Conservation (phyloP, 306 rosid species). For the Cucumis hystrix region DNA sequence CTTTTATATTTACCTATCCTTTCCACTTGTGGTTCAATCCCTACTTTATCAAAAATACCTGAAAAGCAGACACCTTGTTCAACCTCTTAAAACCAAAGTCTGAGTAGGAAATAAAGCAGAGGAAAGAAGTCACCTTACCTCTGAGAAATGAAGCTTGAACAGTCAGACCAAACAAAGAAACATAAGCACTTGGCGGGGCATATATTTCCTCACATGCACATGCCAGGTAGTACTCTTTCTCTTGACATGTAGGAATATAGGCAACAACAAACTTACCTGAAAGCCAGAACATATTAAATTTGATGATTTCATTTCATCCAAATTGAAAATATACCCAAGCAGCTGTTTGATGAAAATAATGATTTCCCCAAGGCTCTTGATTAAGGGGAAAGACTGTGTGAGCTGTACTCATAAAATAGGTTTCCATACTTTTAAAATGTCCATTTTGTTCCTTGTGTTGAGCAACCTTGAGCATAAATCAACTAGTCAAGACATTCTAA, state of each 20-base stretch:
- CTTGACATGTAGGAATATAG: constrained; percentile 67
- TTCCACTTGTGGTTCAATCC: constrained; percentile 84
- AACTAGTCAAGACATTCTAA: too few relatives aligned
- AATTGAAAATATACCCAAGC: constrained; percentile 1
- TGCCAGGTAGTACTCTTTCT: constrained; percentile 88
- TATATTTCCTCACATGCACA: constrained; percentile 93
- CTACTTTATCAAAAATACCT: constrained; percentile 78
- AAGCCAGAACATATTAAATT: constrained; percentile 11
- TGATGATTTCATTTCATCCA: neutral
- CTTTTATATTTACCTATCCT: constrained; percentile 94
- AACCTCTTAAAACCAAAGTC: constrained; percentile 2
- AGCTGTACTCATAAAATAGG: neutral
- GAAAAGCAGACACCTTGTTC: constrained; percentile 10
- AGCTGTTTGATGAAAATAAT: neutral
- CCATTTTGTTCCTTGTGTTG: too few relatives aligned
- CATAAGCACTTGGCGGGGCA: constrained; percentile 89
- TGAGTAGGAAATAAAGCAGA: constrained; percentile 13
- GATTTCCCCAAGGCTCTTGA: neutral
- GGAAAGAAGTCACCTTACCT: constrained; percentile 37
- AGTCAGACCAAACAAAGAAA: constrained; percentile 78
- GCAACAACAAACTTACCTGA: constrained; percentile 83
- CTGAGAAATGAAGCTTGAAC: constrained; percentile 76
- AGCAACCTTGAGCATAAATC: too few relatives aligned
- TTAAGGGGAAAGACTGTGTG: neutral
- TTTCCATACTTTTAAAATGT: too few relatives aligned